phyloP scores from a whole-genome alignment of 441 rosid species.

The Mallotus japonicus region DNA sequence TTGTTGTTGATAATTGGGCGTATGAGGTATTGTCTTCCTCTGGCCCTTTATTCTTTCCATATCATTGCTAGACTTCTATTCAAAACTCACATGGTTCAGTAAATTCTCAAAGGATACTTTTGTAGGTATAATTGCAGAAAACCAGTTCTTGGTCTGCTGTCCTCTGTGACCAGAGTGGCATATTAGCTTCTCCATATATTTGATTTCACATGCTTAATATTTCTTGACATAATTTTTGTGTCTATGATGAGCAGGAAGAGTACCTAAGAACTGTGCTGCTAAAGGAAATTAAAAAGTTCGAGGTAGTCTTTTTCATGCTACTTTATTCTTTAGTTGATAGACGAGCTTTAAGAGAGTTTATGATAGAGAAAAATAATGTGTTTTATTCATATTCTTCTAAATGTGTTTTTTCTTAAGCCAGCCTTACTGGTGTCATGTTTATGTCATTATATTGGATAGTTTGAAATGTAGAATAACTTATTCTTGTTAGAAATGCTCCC shows the following conservation, averaged over 20 bases:
- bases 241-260: conserved; percentile 41
- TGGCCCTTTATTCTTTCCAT: background rate
- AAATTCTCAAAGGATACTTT: no score
- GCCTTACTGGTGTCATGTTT: background rate
- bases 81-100: no score
- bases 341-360: background rate
- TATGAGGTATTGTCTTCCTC: conserved; percentile 38
- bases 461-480: background rate
- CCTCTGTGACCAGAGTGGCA: background rate
- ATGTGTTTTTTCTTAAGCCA: background rate
- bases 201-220: background rate
- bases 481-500: background rate
- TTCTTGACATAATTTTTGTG: conserved; percentile 15
- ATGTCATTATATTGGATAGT: background rate
- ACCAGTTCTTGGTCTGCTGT: background rate
- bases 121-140: background rate
- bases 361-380: background rate
- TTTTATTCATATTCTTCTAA: background rate
- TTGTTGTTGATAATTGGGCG: conserved; percentile 59
- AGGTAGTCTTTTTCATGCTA: conserved; percentile 40
- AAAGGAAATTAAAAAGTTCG: conserved; percentile 49
- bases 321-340: background rate
- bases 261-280: conserved; percentile 42
- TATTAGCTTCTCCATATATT: background rate
- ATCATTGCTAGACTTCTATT: background rate